Conservation (phyloP, 805 yeast genomes). For the Yarrowia sp. region DNA sequence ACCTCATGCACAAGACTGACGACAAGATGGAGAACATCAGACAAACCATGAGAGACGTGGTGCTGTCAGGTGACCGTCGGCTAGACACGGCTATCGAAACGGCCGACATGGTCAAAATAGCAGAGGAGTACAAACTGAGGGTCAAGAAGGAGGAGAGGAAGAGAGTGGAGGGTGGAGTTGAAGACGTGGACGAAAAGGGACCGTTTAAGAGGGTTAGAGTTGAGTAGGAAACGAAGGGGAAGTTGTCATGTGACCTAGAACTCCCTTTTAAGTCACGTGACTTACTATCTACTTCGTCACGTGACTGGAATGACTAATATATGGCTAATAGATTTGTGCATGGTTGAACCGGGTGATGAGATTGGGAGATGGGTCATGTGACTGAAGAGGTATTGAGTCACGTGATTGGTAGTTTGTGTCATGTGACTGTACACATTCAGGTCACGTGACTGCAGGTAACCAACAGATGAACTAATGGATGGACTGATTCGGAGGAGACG, state of each 20-base stretch:
- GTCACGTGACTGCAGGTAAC: too few relatives aligned
- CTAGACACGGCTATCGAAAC: not conserved
- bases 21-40: constrained; percentile 1
- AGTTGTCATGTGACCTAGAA: not conserved
- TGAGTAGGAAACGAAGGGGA: not conserved
- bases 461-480: too few relatives aligned
- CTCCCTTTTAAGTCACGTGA: not conserved
- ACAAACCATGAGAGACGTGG: constrained; percentile 19
- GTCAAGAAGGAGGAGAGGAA: constrained; percentile 7
- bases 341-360: too few relatives aligned
- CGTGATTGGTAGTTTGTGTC: too few relatives aligned
- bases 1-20: constrained; percentile 14
- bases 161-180: not conserved
- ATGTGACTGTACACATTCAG: too few relatives aligned
- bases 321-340: too few relatives aligned
- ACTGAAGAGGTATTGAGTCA: too few relatives aligned
- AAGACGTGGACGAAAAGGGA: not conserved
- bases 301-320: too few relatives aligned
- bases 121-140: not conserved
- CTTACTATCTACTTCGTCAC: too few relatives aligned
- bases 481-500: too few relatives aligned
- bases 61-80: not conserved
- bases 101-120: not conserved
- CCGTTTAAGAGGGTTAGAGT: constrained; percentile 21
- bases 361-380: too few relatives aligned